A percentile compares a stretch with the other conserved stretches of the same genome.
These are phyloP conservation scores for Pseudotsuga menziesii DNA, from an alignment of 75 land plant genomes.

Conservation along the genomic window DNA sequence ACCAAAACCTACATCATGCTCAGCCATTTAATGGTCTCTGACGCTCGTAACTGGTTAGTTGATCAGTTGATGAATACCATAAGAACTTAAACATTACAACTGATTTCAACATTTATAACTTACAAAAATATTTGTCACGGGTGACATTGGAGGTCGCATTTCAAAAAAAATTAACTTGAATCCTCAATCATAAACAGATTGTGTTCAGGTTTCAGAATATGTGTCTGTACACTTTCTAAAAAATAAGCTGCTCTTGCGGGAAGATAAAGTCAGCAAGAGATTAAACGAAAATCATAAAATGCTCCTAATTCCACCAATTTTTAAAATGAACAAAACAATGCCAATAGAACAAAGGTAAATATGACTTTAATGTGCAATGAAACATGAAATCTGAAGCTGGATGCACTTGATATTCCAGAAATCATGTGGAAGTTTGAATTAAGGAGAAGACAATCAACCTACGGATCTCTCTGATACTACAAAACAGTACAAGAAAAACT, in stretches of 20 bases:
- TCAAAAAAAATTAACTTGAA: not conserved
- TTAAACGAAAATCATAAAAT: not conserved
- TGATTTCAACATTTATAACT: not conserved
- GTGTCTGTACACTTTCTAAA: not conserved
- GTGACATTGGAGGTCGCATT: not conserved
- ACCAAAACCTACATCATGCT: not conserved
- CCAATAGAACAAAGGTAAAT: too few relatives aligned
- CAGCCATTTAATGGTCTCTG: not conserved
- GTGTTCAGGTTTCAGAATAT: not conserved
- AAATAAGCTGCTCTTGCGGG: not conserved
- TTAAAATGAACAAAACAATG: too few relatives aligned
- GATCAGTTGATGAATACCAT: not conserved
- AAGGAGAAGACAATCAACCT: too few relatives aligned
- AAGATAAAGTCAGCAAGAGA: not conserved
- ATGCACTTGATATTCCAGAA: too few relatives aligned
- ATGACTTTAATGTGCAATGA: too few relatives aligned
- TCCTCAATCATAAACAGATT: not conserved
- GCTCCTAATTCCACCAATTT: too few relatives aligned
- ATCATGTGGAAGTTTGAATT: too few relatives aligned
- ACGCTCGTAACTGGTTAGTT: not conserved
- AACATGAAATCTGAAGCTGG: too few relatives aligned
- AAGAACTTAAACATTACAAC: not conserved
- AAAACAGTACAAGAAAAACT: too few relatives aligned
- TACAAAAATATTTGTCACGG: not conserved
- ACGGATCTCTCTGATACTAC: too few relatives aligned